Evolutionary conservation across 805 yeast species (phyloP).

Genomic region (Saccharomycopsis capsularis): DNA sequence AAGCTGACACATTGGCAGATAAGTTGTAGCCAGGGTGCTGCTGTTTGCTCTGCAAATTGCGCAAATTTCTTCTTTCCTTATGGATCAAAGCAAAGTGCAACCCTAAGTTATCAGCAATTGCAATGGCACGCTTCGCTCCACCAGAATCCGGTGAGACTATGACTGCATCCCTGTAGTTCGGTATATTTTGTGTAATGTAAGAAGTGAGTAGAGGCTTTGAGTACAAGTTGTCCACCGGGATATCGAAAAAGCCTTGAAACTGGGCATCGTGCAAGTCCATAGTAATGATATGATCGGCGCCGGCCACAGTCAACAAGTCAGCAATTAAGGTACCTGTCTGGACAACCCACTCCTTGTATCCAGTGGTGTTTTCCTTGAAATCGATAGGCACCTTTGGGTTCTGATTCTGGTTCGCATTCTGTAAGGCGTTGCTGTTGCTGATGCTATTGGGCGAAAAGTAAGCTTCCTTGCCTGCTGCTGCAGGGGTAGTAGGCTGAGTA

Average conservation of each 20-base stretch:
- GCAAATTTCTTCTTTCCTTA: constrained; percentile 68
- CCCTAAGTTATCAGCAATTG: constrained; percentile 84
- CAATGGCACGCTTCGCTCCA: constrained; percentile 96
- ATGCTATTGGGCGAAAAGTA: no score
- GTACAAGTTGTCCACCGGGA: constrained; percentile 91
- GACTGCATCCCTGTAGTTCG: constrained; percentile 76
- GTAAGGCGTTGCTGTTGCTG: no score
- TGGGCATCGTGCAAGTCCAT: constrained; percentile 98
- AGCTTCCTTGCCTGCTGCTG: neutral
- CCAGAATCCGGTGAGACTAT: constrained; percentile 98
- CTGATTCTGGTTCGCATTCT: neutral
- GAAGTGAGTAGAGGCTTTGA: constrained; percentile 83
- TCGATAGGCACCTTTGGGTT: constrained; percentile 29
- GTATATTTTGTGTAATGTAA: constrained; percentile 70
- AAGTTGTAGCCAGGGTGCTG: neutral
- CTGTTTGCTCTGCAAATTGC: constrained; percentile 21
- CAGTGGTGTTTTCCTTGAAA: constrained; percentile 42
- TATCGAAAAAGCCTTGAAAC: constrained; percentile 94
- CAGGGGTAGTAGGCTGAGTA: neutral
- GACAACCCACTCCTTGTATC: constrained; percentile 91
- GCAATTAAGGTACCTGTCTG: constrained; percentile 93
- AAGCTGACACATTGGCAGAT: neutral
- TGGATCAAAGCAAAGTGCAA: constrained; percentile 91
- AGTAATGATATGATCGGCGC: constrained; percentile 93
- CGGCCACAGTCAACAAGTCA: constrained; percentile 78